Conservation (phyloP, 1,284 basidiomycete species). For the Irpex lacteus region DNA sequence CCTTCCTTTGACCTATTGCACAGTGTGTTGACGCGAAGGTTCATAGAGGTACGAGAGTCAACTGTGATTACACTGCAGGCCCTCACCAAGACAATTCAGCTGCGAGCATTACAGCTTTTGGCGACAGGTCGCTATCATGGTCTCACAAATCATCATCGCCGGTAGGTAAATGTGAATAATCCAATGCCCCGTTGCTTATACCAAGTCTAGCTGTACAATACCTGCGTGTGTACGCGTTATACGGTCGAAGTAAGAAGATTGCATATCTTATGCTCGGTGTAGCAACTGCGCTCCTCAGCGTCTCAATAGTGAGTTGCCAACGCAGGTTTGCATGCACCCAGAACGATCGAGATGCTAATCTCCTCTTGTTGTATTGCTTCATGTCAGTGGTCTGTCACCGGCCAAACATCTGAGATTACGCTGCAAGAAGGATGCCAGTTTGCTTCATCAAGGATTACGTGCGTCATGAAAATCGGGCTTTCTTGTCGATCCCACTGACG, state of each 20-base stretch:
- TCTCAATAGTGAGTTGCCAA: constrained; percentile 20
- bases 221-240: constrained; percentile 27
- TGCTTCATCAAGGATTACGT: neutral
- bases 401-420: constrained; percentile 16
- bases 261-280: constrained; percentile 17
- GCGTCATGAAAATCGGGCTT: neutral
- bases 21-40: neutral
- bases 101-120: constrained; percentile 27
- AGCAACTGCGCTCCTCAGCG: constrained; percentile 15
- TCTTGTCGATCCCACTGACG: neutral
- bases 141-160: constrained; percentile 26
- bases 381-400: neutral
- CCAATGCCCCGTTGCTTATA: neutral
- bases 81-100: neutral
- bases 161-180: constrained; percentile 14
- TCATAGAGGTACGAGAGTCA: neutral
- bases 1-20: neutral
- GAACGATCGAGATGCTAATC: neutral
- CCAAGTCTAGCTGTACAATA: constrained; percentile 19
- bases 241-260: constrained; percentile 20
- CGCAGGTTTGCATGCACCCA: neutral
- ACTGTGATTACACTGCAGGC: no score
- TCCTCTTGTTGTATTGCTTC: neutral
- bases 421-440: constrained; percentile 13
- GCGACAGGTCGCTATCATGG: constrained; percentile 24